A percentile compares a stretch with the other conserved stretches of the same genome.
phyloP scores from a whole-genome alignment of 2,329 filamentous ascomycete species.

The Paraphaeosphaeria minitans region DNA sequence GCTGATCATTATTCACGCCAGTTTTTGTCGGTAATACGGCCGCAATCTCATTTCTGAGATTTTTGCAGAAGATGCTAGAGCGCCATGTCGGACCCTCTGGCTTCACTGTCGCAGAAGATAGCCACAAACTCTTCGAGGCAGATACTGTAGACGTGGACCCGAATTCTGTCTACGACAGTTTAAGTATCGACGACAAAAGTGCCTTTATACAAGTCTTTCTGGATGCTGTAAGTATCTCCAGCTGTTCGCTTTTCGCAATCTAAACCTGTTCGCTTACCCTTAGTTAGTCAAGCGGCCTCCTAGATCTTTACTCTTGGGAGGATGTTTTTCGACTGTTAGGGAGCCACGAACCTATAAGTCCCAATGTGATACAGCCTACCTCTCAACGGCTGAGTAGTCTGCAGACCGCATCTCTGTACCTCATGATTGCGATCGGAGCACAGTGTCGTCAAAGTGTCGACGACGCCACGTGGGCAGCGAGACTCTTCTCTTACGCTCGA shows the following conservation, averaged over 20 bases:
- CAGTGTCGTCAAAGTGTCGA: constrained; percentile 47
- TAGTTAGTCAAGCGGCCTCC: constrained; percentile 49
- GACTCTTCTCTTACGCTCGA: constrained; percentile 58
- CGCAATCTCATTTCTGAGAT: constrained; percentile 61
- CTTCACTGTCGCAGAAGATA: constrained; percentile 58
- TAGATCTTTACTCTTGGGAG: constrained; percentile 44
- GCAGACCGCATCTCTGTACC: constrained; percentile 38
- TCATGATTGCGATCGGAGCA: constrained; percentile 60
- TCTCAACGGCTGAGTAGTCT: constrained; percentile 24
- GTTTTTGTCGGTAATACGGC: constrained; percentile 59
- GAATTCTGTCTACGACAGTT: constrained; percentile 31
- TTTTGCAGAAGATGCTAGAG: constrained; percentile 55
- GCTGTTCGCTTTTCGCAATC: constrained; percentile 25
- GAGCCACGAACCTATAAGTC: background rate
- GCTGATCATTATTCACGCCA: constrained; percentile 21
- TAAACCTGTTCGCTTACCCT: background rate
- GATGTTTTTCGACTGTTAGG: constrained; percentile 22
- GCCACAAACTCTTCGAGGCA: constrained; percentile 61
- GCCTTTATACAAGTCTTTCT: constrained; percentile 42
- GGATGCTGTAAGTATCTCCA: constrained; percentile 38
- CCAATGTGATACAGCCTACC: background rate
- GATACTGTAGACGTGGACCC: constrained; percentile 39
- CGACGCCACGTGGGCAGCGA: constrained; percentile 37
- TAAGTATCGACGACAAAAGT: constrained; percentile 40
- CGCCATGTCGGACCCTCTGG: constrained; percentile 60